These are phyloP conservation scores for Aspergillus caelatus DNA, from an alignment of 2,329 filamentous ascomycete genomes.

Conservation along the genomic window DNA sequence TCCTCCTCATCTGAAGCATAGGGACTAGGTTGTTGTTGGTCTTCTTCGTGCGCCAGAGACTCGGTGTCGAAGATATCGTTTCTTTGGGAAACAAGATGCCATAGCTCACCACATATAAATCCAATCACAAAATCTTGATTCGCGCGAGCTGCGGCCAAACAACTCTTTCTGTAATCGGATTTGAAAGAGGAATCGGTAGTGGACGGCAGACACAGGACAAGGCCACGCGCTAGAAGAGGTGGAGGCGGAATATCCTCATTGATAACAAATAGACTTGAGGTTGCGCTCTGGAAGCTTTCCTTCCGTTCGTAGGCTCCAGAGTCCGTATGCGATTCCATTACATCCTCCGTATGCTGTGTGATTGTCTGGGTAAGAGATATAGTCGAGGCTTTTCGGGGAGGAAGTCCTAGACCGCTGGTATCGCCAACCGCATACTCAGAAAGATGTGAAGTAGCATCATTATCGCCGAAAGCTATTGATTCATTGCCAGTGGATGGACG, in stretches of 20 bases:
- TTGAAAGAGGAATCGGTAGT: slow-evolving; percentile 34
- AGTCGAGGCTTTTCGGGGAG: slow-evolving; percentile 41
- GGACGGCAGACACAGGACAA: slow-evolving; percentile 41
- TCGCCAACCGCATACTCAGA: slow-evolving; percentile 24
- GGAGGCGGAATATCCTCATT: slow-evolving; percentile 32
- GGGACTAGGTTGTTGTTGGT: slow-evolving; percentile 19
- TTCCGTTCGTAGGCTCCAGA: slow-evolving; percentile 13
- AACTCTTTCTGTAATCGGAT: slow-evolving; percentile 36
- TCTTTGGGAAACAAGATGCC: slow-evolving; percentile 34
- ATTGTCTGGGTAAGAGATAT: slow-evolving; percentile 47
- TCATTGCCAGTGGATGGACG: slow-evolving; percentile 16
- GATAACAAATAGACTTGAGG: slow-evolving; percentile 19
- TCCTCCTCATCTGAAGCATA: slow-evolving; percentile 21
- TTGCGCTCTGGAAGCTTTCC: slow-evolving; percentile 13
- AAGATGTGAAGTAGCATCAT: slow-evolving; percentile 24
- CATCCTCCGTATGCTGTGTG: slow-evolving; percentile 38
- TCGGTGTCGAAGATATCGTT: slow-evolving; percentile 32
- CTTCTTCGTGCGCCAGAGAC: slow-evolving; percentile 18
- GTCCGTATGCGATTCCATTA: slow-evolving; percentile 20
- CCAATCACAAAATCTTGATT: slow-evolving; percentile 46
- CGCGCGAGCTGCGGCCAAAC: slow-evolving; percentile 41
- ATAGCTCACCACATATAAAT: slow-evolving; percentile 39
- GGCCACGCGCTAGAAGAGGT: slow-evolving; percentile 39
- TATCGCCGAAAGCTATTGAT: slow-evolving; percentile 15
- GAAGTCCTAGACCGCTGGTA: slow-evolving; percentile 21